Evolutionary conservation across 345 rosid genomes (phyloP).

Genomic region (Pistacia atlantica): DNA sequence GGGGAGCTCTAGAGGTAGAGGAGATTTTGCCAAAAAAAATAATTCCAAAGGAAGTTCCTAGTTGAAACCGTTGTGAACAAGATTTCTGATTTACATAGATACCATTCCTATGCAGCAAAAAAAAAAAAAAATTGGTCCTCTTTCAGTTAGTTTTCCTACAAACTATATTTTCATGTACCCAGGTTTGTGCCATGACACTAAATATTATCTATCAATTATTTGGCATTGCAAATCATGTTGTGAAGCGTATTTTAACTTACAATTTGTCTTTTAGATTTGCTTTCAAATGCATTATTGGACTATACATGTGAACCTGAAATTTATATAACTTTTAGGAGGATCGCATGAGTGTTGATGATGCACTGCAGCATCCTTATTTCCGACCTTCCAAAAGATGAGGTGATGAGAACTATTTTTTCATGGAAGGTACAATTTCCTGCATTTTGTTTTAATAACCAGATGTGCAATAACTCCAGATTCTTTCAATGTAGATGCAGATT

Average conservation of each 20-base stretch:
- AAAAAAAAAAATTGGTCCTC: background rate
- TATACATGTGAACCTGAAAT: slow-evolving; percentile 1
- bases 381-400: slow-evolving; percentile 35
- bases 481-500: background rate
- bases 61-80: no score
- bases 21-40: no score
- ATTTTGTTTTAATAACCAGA: background rate
- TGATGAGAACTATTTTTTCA: background rate
- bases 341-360: slow-evolving; percentile 66
- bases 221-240: background rate
- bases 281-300: background rate
- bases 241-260: background rate
- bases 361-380: slow-evolving; percentile 85
- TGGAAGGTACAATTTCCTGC: background rate
- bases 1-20: no score
- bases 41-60: no score
- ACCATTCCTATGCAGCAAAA: no score
- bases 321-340: slow-evolving; percentile 53
- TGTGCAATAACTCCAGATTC: background rate
- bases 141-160: background rate
- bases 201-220: background rate
- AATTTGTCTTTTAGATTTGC: slow-evolving; percentile 6
- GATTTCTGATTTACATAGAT: background rate
- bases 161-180: background rate
- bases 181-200: background rate